These are phyloP conservation scores for Mycosphaerella arachidis DNA, from an alignment of 2,329 filamentous ascomycete genomes.

Conservation along the genomic window DNA sequence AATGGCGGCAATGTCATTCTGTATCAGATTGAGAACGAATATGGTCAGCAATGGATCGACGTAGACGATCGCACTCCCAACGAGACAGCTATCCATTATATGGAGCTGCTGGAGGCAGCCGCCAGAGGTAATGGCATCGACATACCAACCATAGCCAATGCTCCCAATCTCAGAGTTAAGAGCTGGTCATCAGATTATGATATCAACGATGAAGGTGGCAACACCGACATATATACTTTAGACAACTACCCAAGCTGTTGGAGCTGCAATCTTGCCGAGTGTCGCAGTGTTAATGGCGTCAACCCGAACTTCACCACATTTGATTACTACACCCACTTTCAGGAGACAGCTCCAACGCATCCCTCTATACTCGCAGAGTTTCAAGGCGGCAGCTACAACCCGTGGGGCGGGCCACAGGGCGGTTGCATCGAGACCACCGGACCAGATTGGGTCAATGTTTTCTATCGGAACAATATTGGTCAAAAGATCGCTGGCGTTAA, in stretches of 20 bases:
- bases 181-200: conserved; percentile 58
- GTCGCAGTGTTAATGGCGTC: conserved; percentile 56
- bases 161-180: conserved; percentile 54
- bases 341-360: conserved; percentile 40
- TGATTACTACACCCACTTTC: conserved; percentile 45
- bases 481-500: conserved; percentile 55
- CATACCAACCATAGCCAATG: conserved; percentile 54
- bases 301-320: conserved; percentile 53
- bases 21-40: conserved; percentile 57
- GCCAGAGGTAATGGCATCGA: conserved; percentile 54
- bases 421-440: conserved; percentile 53
- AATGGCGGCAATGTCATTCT: conserved; percentile 55
- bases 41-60: conserved; percentile 37
- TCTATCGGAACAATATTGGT: conserved; percentile 59
- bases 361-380: conserved; percentile 57
- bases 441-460: conserved; percentile 58
- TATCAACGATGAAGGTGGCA: conserved; percentile 48
- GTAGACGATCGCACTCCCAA: conserved; percentile 44
- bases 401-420: conserved; percentile 57
- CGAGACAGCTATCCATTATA: conserved; percentile 49
- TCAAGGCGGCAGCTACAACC: conserved; percentile 58
- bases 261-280: conserved; percentile 60
- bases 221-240: conserved; percentile 41
- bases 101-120: conserved; percentile 52
- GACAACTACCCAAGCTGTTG: conserved; percentile 56